Evolutionary conservation across 176 grass and related monocot species (phyloP).

Genomic region (Otatea glauca): DNA sequence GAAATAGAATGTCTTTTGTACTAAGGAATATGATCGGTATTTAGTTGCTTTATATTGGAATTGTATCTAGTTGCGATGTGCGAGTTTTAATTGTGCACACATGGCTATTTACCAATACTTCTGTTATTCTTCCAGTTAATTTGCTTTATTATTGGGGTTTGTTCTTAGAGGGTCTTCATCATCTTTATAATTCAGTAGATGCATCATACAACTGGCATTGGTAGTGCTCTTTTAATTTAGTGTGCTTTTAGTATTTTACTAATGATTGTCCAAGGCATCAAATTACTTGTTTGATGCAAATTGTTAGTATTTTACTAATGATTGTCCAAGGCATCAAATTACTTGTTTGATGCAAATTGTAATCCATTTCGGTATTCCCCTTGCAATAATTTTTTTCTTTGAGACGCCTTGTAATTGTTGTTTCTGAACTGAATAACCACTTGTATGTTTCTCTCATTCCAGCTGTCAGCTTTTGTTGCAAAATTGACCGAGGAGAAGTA

Average conservation of each 20-base stretch:
- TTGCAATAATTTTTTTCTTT: background rate
- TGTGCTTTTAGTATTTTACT: background rate
- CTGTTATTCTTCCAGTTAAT: constrained; percentile 13
- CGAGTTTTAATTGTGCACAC: background rate
- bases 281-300: constrained; percentile 9
- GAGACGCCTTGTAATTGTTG: background rate
- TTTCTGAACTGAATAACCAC: constrained; percentile 33
- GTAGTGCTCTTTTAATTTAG: constrained; percentile 14
- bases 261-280: constrained; percentile 13
- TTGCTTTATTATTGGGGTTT: constrained; percentile 9
- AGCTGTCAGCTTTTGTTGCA: constrained; percentile 48
- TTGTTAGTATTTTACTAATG: background rate
- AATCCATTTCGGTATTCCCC: background rate
- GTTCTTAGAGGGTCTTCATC: background rate
- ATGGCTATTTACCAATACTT: background rate
- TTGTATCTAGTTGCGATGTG: background rate
- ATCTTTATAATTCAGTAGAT: background rate
- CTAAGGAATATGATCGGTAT: background rate
- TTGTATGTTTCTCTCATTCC: constrained; percentile 34
- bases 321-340: constrained; percentile 9
- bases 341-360: constrained; percentile 5
- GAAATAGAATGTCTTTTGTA: background rate
- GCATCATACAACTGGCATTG: background rate
- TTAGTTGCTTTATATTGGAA: constrained; percentile 30
- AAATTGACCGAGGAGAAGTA: constrained; percentile 55